These are phyloP conservation scores for Candida labiduridarum DNA, from an alignment of 1,139 yeast genomes.

Conservation along the genomic window DNA sequence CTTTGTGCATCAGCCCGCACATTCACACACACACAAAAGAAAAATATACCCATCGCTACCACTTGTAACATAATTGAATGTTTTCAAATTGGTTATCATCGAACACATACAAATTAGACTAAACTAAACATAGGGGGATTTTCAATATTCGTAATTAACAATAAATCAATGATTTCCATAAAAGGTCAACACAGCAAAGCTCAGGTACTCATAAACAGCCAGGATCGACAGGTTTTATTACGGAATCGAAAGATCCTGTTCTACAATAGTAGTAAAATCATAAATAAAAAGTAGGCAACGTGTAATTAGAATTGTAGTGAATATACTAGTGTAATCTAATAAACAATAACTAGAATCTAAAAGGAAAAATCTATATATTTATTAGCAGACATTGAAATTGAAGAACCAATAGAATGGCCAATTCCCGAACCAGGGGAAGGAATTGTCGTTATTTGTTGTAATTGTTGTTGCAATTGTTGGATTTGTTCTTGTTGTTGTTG, in stretches of 20 bases:
- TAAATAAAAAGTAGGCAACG: neutral
- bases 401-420: slow-evolving; percentile 1
- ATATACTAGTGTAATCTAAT: neutral
- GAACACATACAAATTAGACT: too few relatives aligned
- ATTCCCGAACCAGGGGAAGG: slow-evolving; percentile 6
- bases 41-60: too few relatives aligned
- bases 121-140: too few relatives aligned
- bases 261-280: neutral
- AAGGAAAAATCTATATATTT: slow-evolving; percentile 3
- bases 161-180: too few relatives aligned
- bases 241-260: neutral
- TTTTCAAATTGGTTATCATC: too few relatives aligned
- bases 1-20: too few relatives aligned
- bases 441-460: slow-evolving; percentile 14
- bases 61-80: too few relatives aligned
- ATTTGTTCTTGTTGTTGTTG: slow-evolving; percentile 28
- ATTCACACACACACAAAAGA: too few relatives aligned
- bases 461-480: slow-evolving; percentile 28
- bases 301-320: neutral
- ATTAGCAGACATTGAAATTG: neutral
- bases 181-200: too few relatives aligned
- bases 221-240: too few relatives aligned
- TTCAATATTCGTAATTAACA: too few relatives aligned
- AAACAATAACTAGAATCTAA: neutral
- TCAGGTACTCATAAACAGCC: too few relatives aligned